Percentiles rank a stretch among this genome's conserved stretches.
Evolutionary conservation across 208 protist genomes (phyloP).

Genomic region (Acanthamoeba castellanii): DNA sequence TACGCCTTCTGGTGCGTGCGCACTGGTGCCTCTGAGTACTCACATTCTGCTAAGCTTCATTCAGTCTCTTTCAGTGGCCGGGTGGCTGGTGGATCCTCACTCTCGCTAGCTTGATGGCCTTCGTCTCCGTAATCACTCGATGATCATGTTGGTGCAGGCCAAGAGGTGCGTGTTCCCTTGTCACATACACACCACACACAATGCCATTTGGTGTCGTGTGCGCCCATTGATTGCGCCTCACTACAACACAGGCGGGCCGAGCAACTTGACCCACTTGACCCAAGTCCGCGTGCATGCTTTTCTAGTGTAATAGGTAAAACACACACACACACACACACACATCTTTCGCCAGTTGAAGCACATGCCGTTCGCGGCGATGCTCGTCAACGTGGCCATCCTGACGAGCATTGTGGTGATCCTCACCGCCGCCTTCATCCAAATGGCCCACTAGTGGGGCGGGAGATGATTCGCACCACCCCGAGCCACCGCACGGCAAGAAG

Average conservation of each 20-base stretch:
- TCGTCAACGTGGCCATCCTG: slow-evolving; percentile 56
- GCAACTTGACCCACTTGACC: no score
- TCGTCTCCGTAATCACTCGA: slow-evolving; percentile 71
- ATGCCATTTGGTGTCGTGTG: background rate
- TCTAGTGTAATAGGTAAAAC: no score
- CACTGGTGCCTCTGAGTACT: no score
- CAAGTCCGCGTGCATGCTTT: no score
- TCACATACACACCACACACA: background rate
- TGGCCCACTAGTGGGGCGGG: slow-evolving; percentile 20
- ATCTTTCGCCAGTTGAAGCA: background rate
- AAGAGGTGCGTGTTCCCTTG: background rate
- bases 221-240: background rate
- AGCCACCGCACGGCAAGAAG: background rate
- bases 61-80: no score
- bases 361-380: slow-evolving; percentile 46
- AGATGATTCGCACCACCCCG: background rate
- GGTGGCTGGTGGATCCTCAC: background rate
- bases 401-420: slow-evolving; percentile 51
- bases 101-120: slow-evolving; percentile 43
- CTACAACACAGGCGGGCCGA: background rate
- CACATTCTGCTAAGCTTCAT: no score
- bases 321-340: background rate
- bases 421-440: slow-evolving; percentile 49
- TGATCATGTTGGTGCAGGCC: slow-evolving; percentile 60
- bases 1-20: slow-evolving; percentile 22